Base-by-base conservation (phyloP, 768 basidiomycete species). In the Agaricus blazei region DNA sequence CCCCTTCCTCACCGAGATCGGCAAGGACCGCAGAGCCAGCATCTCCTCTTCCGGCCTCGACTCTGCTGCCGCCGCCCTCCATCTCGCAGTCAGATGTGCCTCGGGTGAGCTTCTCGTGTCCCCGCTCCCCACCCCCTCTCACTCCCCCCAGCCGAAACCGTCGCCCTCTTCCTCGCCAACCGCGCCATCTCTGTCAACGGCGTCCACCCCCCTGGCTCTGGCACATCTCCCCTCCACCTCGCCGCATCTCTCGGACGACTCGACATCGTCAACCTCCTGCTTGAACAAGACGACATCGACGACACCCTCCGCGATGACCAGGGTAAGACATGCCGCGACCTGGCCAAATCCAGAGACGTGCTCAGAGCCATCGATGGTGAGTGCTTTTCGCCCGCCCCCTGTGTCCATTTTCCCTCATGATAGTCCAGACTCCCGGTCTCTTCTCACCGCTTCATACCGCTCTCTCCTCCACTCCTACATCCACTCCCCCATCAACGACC, bases 41-140 rank as follows among this genome's bases (percentile, higher is more conserved):
- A 1, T 41, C 40, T 41, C 68, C 26, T 77, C 80, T 4, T 70
- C 68, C 12, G 75, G 78, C 14, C 56, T 83, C 0, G 85, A 90
- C 64, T 79, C 84, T 1, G 87, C 82, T 11, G 86, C 88, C 4
- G 85, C 88, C 2, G 87, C 88, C 0, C 71, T 93, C 6, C 90
- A 93, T 67, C 80, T 93, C 2, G 90, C 88, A 9, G 82, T 93
- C n/a, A 80, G 88, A 42, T 92, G 90, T 66, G 89, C 81, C 56
- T 84, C 85, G 9, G 24, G 83, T 71, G n/a, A 6, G 45, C 38
- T 4, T 38, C 19, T 51, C 12, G 41, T 41, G 3, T 38, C 19
- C 50, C 14, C 41, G 24, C 47, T 6, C 12, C 5, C 9, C 4
- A 50, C 9, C 26, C 12, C 27, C 19, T 12, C 23, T 50, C 23